phyloP scores from a whole-genome alignment of 2,329 filamentous ascomycete genomes.

The Pseudohalonectria lignicola region DNA sequence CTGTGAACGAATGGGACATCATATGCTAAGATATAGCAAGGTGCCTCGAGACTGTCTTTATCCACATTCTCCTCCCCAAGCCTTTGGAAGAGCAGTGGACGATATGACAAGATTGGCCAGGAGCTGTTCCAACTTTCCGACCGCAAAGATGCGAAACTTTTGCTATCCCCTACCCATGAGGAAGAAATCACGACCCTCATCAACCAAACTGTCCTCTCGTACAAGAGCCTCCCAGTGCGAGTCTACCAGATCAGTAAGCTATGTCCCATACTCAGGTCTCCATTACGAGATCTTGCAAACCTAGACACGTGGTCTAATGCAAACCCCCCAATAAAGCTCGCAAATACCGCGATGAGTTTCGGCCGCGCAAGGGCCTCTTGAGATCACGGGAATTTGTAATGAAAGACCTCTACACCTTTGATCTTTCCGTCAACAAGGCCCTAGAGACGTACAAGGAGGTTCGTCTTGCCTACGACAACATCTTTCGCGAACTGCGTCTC shows the following conservation, averaged over 20 bases:
- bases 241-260: conserved; percentile 77
- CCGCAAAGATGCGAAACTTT: conserved; percentile 60
- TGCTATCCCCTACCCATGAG: conserved; percentile 89
- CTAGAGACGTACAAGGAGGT: conserved; percentile 72
- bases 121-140: conserved; percentile 80
- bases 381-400: conserved; percentile 88
- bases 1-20: too few species aligned
- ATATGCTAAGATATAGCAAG: too few species aligned
- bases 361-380: conserved; percentile 79
- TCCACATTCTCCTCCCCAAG: conserved; percentile 79
- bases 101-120: conserved; percentile 58
- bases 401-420: conserved; percentile 98
- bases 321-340: conserved; percentile 41
- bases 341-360: conserved; percentile 88
- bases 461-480: conserved; percentile 57
- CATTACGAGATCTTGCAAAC: too few species aligned
- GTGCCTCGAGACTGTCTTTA: conserved; percentile 70
- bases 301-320: too few species aligned
- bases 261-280: neutral
- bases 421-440: conserved; percentile 55
- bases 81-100: conserved; percentile 75
- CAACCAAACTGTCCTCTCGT: conserved; percentile 61
- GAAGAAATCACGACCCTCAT: conserved; percentile 89
- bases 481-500: conserved; percentile 76
- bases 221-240: conserved; percentile 75